A percentile compares a stretch with the other conserved stretches of the same genome.
phyloP scores from a whole-genome alignment of 768 basidiomycete genomes.

The Rhizopogon vinicolor region DNA sequence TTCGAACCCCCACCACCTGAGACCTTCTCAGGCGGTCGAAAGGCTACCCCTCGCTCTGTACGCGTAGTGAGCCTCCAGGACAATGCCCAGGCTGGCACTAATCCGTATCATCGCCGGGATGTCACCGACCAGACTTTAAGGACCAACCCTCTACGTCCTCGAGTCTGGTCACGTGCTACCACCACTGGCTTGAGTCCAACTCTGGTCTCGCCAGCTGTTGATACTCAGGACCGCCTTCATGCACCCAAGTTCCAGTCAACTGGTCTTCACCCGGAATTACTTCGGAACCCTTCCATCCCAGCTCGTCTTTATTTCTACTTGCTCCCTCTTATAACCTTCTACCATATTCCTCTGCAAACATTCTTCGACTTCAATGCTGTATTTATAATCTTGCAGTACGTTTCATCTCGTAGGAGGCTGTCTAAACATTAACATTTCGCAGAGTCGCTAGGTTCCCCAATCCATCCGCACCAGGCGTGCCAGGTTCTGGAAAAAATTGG shows the following conservation, averaged over 20 bases:
- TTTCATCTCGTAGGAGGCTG: slow-evolving; percentile 20
- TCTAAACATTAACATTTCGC: slow-evolving; percentile 1
- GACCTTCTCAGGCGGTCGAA: slow-evolving; percentile 50
- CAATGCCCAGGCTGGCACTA: slow-evolving; percentile 34
- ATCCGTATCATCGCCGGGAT: slow-evolving; percentile 32
- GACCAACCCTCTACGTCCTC: slow-evolving; percentile 35
- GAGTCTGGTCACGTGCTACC: slow-evolving; percentile 57
- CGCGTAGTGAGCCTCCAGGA: slow-evolving; percentile 74
- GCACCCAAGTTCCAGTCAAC: slow-evolving; percentile 66
- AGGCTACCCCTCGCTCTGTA: slow-evolving; percentile 75
- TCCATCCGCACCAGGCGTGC: slow-evolving; percentile 60
- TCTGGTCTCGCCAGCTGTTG: slow-evolving; percentile 34
- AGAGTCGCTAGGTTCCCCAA: slow-evolving; percentile 77
- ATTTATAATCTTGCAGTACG: slow-evolving; percentile 80
- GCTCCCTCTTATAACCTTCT: slow-evolving; percentile 67
- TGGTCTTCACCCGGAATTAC: slow-evolving; percentile 62
- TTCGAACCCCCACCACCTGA: slow-evolving; percentile 29
- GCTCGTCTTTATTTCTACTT: slow-evolving; percentile 63
- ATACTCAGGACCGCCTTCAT: slow-evolving; percentile 29
- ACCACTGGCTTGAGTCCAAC: slow-evolving; percentile 40
- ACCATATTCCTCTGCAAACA: slow-evolving; percentile 70
- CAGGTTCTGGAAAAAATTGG: slow-evolving; percentile 77
- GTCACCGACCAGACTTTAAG: slow-evolving; percentile 48
- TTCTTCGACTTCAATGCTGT: slow-evolving; percentile 90
- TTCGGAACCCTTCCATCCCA: slow-evolving; percentile 53